Percentiles rank a stretch among this genome's conserved stretches.
Evolutionary conservation across 495 filamentous ascomycete species (phyloP).

Genomic region (Choiromyces venosus): DNA sequence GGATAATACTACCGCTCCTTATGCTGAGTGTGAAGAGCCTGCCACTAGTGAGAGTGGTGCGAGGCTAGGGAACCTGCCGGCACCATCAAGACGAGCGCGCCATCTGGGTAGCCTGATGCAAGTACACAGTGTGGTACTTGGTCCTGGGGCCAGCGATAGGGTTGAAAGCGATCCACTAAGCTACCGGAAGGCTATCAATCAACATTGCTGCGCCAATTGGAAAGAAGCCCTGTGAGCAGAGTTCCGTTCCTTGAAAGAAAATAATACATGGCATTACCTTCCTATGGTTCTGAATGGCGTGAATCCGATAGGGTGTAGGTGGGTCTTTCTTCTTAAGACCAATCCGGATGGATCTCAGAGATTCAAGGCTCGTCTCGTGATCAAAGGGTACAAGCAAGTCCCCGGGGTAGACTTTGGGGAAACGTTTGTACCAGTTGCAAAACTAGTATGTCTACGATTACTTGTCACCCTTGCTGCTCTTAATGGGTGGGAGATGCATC

Average conservation of each 20-base stretch:
- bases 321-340: slow-evolving; percentile 30
- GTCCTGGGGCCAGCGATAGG: too few species aligned
- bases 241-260: neutral
- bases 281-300: neutral
- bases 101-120: too few species aligned
- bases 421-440: slow-evolving; percentile 23
- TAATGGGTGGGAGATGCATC: too few species aligned
- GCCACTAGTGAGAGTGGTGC: too few species aligned
- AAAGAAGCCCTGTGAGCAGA: slow-evolving; percentile 2
- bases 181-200: neutral
- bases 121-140: too few species aligned
- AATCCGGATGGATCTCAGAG: slow-evolving; percentile 5
- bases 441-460: too few species aligned
- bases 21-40: too few species aligned
- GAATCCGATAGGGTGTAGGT: slow-evolving; percentile 21
- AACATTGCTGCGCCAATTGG: neutral
- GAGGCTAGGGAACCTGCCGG: too few species aligned
- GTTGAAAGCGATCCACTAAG: slow-evolving; percentile 10
- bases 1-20: too few species aligned
- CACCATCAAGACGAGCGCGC: too few species aligned
- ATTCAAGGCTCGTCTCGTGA: slow-evolving; percentile 27
- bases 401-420: slow-evolving; percentile 22
- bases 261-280: too few species aligned
- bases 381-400: slow-evolving; percentile 22
- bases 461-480: too few species aligned